Conservation (phyloP, 768 basidiomycete species). For the Mycena leptocephala region DNA sequence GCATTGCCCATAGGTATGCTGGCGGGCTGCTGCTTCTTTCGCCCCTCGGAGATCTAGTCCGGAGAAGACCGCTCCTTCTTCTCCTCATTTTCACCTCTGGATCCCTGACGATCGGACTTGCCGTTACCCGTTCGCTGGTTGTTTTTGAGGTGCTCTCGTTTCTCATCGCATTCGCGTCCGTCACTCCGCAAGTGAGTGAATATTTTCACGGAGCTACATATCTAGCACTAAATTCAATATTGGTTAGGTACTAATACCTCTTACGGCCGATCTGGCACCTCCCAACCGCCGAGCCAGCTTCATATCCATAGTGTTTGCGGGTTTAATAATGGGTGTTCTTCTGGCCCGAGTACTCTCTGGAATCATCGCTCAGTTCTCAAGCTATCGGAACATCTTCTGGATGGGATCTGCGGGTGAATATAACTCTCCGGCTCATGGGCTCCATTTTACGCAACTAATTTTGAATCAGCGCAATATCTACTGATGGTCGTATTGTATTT, state of each 20-base stretch:
- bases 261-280: conserved; percentile 76
- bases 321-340: conserved; percentile 69
- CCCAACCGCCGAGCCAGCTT: conserved; percentile 60
- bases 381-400: conserved; percentile 71
- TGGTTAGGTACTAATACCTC: conserved; percentile 32
- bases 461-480: conserved; percentile 55
- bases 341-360: conserved; percentile 72
- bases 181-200: conserved; percentile 62
- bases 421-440: no score
- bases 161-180: conserved; percentile 65
- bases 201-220: conserved; percentile 54
- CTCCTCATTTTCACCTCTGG: conserved; percentile 58
- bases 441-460: neutral
- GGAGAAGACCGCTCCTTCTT: conserved; percentile 69
- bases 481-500: conserved; percentile 63
- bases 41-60: conserved; percentile 75
- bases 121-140: conserved; percentile 59
- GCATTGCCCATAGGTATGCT: conserved; percentile 58
- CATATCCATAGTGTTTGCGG: conserved; percentile 67
- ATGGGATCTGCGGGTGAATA: conserved; percentile 62
- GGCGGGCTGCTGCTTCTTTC: conserved; percentile 68
- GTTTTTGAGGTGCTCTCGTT: conserved; percentile 68
- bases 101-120: conserved; percentile 67
- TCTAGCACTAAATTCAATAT: neutral
- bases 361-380: conserved; percentile 67